These are phyloP conservation scores for Linanthus parryae DNA, from an alignment of 148 eudicot genomes.

Conservation along the genomic window DNA sequence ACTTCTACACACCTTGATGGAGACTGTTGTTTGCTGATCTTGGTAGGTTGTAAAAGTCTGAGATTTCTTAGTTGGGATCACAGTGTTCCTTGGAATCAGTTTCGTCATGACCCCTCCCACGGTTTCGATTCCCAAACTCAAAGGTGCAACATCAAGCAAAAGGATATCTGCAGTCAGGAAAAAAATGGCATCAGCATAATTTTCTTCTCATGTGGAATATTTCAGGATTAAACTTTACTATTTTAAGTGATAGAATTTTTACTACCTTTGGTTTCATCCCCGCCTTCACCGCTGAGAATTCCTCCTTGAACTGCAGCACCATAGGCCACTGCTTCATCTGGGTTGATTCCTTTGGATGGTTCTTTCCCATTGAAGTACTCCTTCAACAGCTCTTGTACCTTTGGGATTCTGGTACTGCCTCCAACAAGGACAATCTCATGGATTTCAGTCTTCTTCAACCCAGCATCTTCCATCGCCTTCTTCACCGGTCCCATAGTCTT, in stretches of 20 bases:
- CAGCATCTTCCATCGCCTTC: conserved; percentile 44
- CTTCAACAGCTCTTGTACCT: conserved; percentile 37
- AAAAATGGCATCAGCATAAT: background rate
- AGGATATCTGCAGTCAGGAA: conserved; percentile 22
- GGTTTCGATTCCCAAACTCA: conserved; percentile 58
- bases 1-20: conserved; percentile 24
- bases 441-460: conserved; percentile 26
- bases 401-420: conserved; percentile 40
- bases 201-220: background rate
- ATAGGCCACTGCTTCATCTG: conserved; percentile 45
- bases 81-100: conserved; percentile 52
- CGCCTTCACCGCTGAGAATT: conserved; percentile 45
- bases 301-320: conserved; percentile 52
- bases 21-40: conserved; percentile 42
- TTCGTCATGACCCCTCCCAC: conserved; percentile 70
- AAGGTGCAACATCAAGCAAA: conserved; percentile 53
- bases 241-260: background rate
- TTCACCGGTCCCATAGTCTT: conserved; percentile 45
- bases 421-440: conserved; percentile 42
- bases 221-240: no score
- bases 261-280: conserved; percentile 44
- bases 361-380: conserved; percentile 36
- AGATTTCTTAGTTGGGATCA: conserved; percentile 54
- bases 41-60: conserved; percentile 52
- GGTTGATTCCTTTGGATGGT: conserved; percentile 36